Percentiles rank a stretch among this genome's conserved stretches.
Conservation (phyloP, 192 early-diverging fungal species). For the Podila minutissima region DNA sequence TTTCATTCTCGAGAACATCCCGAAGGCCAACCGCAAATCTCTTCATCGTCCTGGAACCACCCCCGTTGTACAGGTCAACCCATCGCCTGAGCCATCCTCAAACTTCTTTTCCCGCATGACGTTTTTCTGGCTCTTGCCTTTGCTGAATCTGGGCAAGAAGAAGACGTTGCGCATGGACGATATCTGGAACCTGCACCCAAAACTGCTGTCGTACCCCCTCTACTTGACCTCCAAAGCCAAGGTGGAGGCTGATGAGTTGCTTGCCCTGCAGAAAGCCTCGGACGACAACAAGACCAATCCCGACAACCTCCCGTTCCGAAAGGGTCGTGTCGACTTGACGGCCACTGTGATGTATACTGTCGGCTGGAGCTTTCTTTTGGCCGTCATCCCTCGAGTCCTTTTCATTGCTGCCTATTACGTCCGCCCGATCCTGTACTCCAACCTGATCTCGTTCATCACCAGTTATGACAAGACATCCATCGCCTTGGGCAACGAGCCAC, state of each 20-base stretch:
- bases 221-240: conserved; percentile 42
- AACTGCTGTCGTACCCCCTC: conserved; percentile 35
- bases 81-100: conserved; percentile 35
- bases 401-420: conserved; percentile 16
- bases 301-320: neutral
- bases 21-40: conserved; percentile 43
- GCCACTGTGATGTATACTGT: conserved; percentile 9
- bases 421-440: conserved; percentile 28
- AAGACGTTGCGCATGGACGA: conserved; percentile 44
- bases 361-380: conserved; percentile 29
- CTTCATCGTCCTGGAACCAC: conserved; percentile 13
- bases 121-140: conserved; percentile 52
- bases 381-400: conserved; percentile 16
- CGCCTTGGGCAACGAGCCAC: neutral
- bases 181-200: conserved; percentile 35
- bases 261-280: conserved; percentile 12
- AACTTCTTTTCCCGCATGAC: conserved; percentile 44
- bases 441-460: conserved; percentile 25
- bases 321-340: too few relatives aligned
- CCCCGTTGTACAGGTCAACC: conserved; percentile 9
- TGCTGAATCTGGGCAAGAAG: conserved; percentile 37
- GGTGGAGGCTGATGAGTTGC: conserved; percentile 40
- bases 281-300: conserved; percentile 16
- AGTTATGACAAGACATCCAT: conserved; percentile 10
- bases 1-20: conserved; percentile 56